phyloP scores from a whole-genome alignment of 1,284 basidiomycete genomes.

The Termitomyces sp. region DNA sequence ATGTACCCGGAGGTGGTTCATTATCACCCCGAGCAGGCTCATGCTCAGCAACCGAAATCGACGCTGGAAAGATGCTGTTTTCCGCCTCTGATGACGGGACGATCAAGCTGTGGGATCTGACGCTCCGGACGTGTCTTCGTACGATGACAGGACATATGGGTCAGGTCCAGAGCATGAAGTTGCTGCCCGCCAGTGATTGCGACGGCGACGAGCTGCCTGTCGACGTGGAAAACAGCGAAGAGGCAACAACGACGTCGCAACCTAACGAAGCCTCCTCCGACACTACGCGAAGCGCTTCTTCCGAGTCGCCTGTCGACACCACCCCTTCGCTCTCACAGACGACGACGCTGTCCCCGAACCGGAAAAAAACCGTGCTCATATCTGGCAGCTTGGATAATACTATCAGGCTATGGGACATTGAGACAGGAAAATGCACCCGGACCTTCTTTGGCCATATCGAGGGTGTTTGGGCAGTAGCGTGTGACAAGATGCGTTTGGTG shows the following conservation, averaged over 20 bases:
- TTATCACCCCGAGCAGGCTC: slow-evolving; percentile 22
- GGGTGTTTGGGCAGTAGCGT: slow-evolving; percentile 94
- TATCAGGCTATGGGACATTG: slow-evolving; percentile 95
- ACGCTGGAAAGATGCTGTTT: slow-evolving; percentile 90
- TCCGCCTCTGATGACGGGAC: slow-evolving; percentile 94
- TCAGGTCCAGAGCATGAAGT: slow-evolving; percentile 89
- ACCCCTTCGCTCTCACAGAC: neutral
- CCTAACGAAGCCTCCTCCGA: neutral
- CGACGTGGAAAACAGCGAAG: neutral
- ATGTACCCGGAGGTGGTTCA: slow-evolving; percentile 24
- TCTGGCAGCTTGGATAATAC: slow-evolving; percentile 95
- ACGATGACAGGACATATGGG: slow-evolving; percentile 90
- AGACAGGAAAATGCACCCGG: slow-evolving; percentile 71
- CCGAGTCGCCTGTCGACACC: neutral
- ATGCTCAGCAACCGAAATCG: slow-evolving; percentile 45
- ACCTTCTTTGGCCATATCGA: slow-evolving; percentile 97
- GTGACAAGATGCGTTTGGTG: slow-evolving; percentile 88
- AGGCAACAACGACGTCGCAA: neutral
- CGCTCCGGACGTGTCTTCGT: slow-evolving; percentile 74
- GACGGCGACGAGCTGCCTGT: slow-evolving; percentile 30
- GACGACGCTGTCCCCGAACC: slow-evolving; percentile 17
- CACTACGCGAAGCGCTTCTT: neutral
- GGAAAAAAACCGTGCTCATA: slow-evolving; percentile 70
- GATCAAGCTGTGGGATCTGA: slow-evolving; percentile 94
- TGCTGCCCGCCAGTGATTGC: slow-evolving; percentile 62